phyloP scores from a whole-genome alignment of 208 protist genomes.

The Acanthamoeba triangularis region DNA sequence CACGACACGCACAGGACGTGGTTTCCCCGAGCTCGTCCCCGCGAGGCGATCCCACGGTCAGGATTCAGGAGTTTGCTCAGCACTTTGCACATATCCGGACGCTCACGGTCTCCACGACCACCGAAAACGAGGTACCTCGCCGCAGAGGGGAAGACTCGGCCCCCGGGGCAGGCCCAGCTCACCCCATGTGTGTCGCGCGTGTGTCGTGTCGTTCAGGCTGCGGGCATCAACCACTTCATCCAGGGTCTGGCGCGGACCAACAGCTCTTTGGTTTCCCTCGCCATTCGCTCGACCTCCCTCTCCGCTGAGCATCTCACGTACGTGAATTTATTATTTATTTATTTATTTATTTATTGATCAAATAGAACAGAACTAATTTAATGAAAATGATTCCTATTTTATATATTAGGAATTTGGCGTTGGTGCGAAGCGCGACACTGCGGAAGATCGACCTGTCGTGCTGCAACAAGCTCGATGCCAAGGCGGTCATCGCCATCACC shows the following conservation, averaged over 20 bases:
- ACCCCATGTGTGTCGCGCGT: neutral
- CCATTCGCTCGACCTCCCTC: neutral
- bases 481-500: conserved; percentile 3
- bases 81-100: neutral
- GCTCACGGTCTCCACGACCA: neutral
- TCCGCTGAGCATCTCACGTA: neutral
- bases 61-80: neutral
- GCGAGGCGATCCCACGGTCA: neutral
- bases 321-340: neutral
- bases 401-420: neutral
- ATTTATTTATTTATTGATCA: too few relatives aligned
- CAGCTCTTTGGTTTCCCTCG: neutral
- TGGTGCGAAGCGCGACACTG: neutral
- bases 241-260: neutral
- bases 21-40: neutral
- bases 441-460: conserved; percentile 16
- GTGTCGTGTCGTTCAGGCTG: neutral
- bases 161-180: neutral
- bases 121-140: neutral
- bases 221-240: conserved; percentile 16
- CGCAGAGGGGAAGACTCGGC: too few relatives aligned
- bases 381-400: too few relatives aligned
- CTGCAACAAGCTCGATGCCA: conserved; percentile 7
- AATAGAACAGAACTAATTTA: too few relatives aligned
- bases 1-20: neutral